phyloP scores from a whole-genome alignment of 2,329 filamentous ascomycete genomes.

The Passalora sequoiae region DNA sequence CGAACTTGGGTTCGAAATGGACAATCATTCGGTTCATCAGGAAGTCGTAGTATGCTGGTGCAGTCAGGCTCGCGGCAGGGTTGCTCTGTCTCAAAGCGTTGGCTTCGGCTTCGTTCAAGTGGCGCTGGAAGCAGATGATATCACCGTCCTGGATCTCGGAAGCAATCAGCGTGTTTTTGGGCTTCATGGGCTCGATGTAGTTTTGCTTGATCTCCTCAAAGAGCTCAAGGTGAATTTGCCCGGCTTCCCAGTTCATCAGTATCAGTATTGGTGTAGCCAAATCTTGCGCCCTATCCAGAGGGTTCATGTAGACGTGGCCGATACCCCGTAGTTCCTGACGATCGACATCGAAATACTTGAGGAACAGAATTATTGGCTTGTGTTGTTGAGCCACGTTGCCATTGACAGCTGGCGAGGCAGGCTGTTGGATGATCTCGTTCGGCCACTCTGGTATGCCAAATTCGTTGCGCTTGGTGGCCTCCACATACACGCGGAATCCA shows the following conservation, averaged over 20 bases:
- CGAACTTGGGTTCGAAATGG: conserved; percentile 63
- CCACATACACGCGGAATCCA: conserved; percentile 77
- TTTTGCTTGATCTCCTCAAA: conserved; percentile 97
- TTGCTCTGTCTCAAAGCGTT: conserved; percentile 26
- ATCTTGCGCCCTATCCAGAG: conserved; percentile 82
- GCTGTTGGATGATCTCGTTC: conserved; percentile 50
- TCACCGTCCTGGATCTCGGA: conserved; percentile 97
- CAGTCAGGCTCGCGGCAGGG: conserved; percentile 26
- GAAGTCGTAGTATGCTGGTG: conserved; percentile 74
- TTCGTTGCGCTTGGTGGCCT: conserved; percentile 64
- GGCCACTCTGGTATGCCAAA: conserved; percentile 71
- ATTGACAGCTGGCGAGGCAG: conserved; percentile 38
- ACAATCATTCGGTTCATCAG: conserved; percentile 77
- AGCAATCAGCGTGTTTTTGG: conserved; percentile 78
- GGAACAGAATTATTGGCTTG: conserved; percentile 71
- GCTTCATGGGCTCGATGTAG: conserved; percentile 94
- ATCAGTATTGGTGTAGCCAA: conserved; percentile 70
- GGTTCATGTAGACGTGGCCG: conserved; percentile 80
- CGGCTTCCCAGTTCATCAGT: conserved; percentile 80
- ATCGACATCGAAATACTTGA: conserved; percentile 85
- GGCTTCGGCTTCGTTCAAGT: conserved; percentile 42
- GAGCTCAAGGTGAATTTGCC: conserved; percentile 58
- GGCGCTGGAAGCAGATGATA: conserved; percentile 87
- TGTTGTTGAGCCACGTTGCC: conserved; percentile 37
- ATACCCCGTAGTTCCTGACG: conserved; percentile 69